Evolutionary conservation across 805 yeast genomes (phyloP).

Genomic region (Lipomyces sp.): DNA sequence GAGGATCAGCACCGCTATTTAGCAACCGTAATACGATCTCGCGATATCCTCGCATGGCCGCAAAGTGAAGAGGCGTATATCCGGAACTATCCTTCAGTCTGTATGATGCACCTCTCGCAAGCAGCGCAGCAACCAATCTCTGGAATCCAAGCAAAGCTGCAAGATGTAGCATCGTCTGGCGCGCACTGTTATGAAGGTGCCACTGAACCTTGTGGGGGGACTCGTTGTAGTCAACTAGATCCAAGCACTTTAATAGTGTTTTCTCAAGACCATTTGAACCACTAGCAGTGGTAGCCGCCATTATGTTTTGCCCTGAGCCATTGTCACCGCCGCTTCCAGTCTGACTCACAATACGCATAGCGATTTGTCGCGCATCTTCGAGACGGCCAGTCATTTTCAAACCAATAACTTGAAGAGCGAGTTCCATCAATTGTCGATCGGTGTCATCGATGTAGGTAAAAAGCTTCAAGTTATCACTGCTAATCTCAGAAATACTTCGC

Average conservation of each 20-base stretch:
- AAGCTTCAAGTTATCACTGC: slow-evolving; percentile 52
- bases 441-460: slow-evolving; percentile 95
- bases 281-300: slow-evolving; percentile 19
- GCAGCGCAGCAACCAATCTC: slow-evolving; percentile 63
- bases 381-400: slow-evolving; percentile 93
- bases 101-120: slow-evolving; percentile 60
- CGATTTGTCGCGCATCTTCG: slow-evolving; percentile 93
- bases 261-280: slow-evolving; percentile 47
- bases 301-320: slow-evolving; percentile 43
- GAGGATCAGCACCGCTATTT: slow-evolving; percentile 66
- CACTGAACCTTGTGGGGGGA: slow-evolving; percentile 60
- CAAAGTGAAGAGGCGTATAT: slow-evolving; percentile 85
- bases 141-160: slow-evolving; percentile 77
- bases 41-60: slow-evolving; percentile 74
- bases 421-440: slow-evolving; percentile 89
- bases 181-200: slow-evolving; percentile 79
- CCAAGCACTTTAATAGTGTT: slow-evolving; percentile 57
- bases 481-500: slow-evolving; percentile 50
- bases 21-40: slow-evolving; percentile 65
- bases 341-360: slow-evolving; percentile 83
- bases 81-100: slow-evolving; percentile 81
- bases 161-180: slow-evolving; percentile 87
- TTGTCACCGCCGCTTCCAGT: slow-evolving; percentile 45
- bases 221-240: slow-evolving; percentile 65
- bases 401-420: slow-evolving; percentile 96